Conservation (phyloP, 139 green algal genomes). For the Closterium sp. region DNA sequence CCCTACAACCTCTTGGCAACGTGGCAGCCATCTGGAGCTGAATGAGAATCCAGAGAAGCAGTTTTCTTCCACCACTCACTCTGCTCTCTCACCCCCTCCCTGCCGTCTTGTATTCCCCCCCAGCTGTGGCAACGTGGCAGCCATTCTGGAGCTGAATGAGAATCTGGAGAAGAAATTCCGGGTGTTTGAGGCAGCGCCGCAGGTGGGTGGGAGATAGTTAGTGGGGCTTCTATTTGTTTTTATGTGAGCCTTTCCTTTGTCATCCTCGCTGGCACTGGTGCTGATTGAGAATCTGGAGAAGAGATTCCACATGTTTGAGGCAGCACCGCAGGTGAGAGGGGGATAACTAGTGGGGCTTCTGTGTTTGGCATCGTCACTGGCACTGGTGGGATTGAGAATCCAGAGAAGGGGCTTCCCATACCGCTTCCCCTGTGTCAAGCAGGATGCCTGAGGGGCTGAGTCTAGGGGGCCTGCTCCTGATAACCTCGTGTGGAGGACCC, state of each 20-base stretch:
- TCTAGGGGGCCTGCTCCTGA: neutral
- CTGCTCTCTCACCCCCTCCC: neutral
- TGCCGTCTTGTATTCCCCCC: no score
- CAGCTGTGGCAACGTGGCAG: constrained; percentile 91
- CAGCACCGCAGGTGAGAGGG: constrained; percentile 65
- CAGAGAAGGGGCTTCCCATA: no score
- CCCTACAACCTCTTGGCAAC: no score
- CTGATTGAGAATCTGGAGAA: constrained; percentile 87
- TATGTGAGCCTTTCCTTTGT: no score
- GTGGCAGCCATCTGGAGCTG: no score
- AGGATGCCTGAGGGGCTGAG: neutral
- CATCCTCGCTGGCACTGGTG: no score
- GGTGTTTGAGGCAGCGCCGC: constrained; percentile 92
- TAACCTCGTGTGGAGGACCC: neutral
- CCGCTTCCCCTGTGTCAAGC: neutral
- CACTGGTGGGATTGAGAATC: no score
- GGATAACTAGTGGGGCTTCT: no score
- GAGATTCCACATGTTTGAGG: constrained; percentile 95
- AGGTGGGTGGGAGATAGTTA: constrained; percentile 29
- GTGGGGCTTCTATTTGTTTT: no score
- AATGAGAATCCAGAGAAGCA: no score
- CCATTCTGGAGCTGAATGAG: constrained; percentile 95
- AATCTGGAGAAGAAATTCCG: constrained; percentile 84
- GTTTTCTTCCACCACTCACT: no score
- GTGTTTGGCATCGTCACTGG: no score